Base-by-base conservation (phyloP, 2,329 filamentous ascomycete species). In the Colletotrichum endophyticum region DNA sequence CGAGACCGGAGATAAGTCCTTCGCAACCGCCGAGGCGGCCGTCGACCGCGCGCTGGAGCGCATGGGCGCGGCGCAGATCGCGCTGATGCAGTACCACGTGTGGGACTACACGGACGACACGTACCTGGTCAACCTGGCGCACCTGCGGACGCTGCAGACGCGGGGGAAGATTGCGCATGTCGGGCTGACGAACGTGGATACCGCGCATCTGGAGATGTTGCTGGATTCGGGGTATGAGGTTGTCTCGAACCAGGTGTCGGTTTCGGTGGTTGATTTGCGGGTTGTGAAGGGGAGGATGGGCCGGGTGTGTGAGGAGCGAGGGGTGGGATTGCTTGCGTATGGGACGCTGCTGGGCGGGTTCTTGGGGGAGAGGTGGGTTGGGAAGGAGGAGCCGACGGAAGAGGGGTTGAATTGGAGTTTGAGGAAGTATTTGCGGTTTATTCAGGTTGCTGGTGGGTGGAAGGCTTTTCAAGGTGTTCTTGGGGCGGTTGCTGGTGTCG, bases 401-500 rank as follows among this genome's bases (percentile, higher is more conserved):
- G 66, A 73, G 13, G 59, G 62, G 5, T 63, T 80, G 22, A 80
- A 81, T 67, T 79, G 79, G 78, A 79, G 77, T 27, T 67, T 81
- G 63, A 75, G 76, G 30, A 81, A 85, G 64, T 85, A 85, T 62
- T 78, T 85, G 11, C 83, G 84, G 34, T 85, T 85, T 74, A 85
- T 85, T 1, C 34, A 15, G 5, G 73, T 56, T 12, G 69, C 73
- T 82, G 88, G 88, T 12, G 86, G 85, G 5, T 90, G 89, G 89
- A 22, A 28, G 0, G 80, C 86, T 0, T 89, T 89, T 70, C 89
- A 90, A 79, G 80, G 82, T 2, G 77, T 90, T 1, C 80, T 90
- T 2, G 28, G 62, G 8, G 81, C 81, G 1, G 80, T 90, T 7
- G 79, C 81, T 2, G 57, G 32, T 0, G 84, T 89, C 22, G 87